Base-by-base conservation (phyloP, 2,329 filamentous ascomycete species). In the Graphilbum sp. region DNA sequence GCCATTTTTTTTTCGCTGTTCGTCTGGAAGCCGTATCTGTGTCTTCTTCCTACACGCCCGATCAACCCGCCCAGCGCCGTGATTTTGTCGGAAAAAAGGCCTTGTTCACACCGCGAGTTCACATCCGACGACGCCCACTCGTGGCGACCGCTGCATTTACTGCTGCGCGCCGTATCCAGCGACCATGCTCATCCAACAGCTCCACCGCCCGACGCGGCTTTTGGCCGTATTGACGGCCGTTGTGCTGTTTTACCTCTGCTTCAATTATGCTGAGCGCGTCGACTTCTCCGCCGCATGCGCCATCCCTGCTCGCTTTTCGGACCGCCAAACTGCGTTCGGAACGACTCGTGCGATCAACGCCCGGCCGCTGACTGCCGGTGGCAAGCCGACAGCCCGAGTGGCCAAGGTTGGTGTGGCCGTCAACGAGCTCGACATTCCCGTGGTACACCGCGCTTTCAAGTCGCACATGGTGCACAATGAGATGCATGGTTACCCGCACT, bases 391-490 rank as follows among this genome's bases (percentile, higher is more conserved):
- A 11, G 25, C 36, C 27, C 38, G 36, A 11, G 15, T 43, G 5
- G 45, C 44, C 35, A 45, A 50, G 39, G 45, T 52, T 19, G 46
- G 48, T 32, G 47, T 52, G n/a, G 49, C 50, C 19, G 47, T 50
- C 43, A 50, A 52, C 37, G 43, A 43, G 17, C 47, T 52, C 30
- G 41, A 49, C 43, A 46, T 45, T 15, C 45, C 46, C 34, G 47
- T 46, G 20, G 47, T 52, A 25, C 43, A 49, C 43, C 49, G 50
- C 11, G 57, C 56, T 5, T 46, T 60, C 38, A 45, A 46, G 31
- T 54, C 52, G 11, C 56, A 60, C 46, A 41, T 53, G 38, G 38
- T 48, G 3, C 56, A 60, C 45, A 58, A 57, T 41, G 41, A 50
- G 3, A 29, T 52, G 29, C 54, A 58, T 41, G 51, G 51, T 39